phyloP scores from a whole-genome alignment of 2,329 filamentous ascomycete species.

The Arthroderma sp. region DNA sequence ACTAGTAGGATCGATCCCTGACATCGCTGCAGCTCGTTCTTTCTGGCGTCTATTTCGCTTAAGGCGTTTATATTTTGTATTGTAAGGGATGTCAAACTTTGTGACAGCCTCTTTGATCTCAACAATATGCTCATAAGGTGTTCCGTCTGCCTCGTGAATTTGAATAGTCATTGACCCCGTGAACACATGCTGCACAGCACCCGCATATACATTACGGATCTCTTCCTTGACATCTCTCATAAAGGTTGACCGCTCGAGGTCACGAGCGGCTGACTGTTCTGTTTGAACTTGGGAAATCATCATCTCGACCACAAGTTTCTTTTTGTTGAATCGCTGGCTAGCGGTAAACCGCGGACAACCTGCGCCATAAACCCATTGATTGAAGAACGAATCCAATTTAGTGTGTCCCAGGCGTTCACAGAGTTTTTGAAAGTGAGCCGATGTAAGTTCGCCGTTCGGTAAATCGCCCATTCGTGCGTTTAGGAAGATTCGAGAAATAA shows the following conservation, averaged over 20 bases:
- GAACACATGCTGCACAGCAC: conserved; percentile 64
- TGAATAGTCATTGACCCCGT: conserved; percentile 95
- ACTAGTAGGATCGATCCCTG: conserved; percentile 49
- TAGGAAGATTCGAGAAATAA: conserved; percentile 74
- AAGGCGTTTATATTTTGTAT: conserved; percentile 95
- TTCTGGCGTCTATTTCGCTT: conserved; percentile 78
- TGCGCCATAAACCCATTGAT: conserved; percentile 79
- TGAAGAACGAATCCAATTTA: conserved; percentile 80
- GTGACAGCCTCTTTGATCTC: conserved; percentile 80
- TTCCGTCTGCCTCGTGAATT: conserved; percentile 95
- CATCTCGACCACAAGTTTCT: conserved; percentile 88
- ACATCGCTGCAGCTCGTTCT: conserved; percentile 56
- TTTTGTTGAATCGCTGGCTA: conserved; percentile 90
- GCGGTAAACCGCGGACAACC: conserved; percentile 83
- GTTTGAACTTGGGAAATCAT: conserved; percentile 66
- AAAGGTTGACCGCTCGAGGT: conserved; percentile 63
- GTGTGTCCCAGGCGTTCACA: conserved; percentile 84
- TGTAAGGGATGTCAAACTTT: conserved; percentile 91
- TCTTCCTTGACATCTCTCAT: conserved; percentile 75
- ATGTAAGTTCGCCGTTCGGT: conserved; percentile 55
- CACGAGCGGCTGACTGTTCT: conserved; percentile 43
- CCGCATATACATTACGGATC: conserved; percentile 54
- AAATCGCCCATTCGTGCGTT: conserved; percentile 75
- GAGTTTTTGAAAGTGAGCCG: conserved; percentile 63
- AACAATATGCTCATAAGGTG: conserved; percentile 94